Base-by-base conservation (phyloP, 2,329 filamentous ascomycete species). In the Cladosporium sp. region DNA sequence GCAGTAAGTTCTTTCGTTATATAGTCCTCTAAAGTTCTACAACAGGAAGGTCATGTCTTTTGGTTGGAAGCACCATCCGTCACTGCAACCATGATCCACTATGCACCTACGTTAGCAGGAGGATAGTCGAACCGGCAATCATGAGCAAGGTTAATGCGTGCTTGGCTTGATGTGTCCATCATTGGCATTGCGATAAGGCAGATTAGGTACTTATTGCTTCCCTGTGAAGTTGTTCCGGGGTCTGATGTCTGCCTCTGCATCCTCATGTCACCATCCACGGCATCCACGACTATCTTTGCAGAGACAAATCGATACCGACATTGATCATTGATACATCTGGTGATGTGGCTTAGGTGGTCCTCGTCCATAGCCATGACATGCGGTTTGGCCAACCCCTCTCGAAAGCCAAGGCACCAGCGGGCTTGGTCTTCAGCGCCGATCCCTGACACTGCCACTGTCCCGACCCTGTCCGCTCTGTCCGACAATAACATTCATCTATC, bases 71-170 rank as follows among this genome's bases (percentile, higher is more conserved):
- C 12, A 50, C 34, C 22, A 19, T 32, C 32, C 37, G 45, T 47
- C 40, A 32, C 25, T 55, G 52, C 32, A 55, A 55, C 52, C 32
- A 55, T 47, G 52, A 40, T 40, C 52, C 52, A 55, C 52, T 37
- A 45, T 20, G n/a, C 24, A 28, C 40, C 28, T 55, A 25, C 52
- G n/a, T 54, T 44, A 20, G 51, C 15, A 35, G 42, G 17, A 25
- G 24, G 39, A 54, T 36, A 17, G 25, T 19, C 28, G 49, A 42
- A 20, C 40, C 52, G 52, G 40, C n/a, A 55, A 55, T 15, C 32
- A 47, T 55, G 32, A 37, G 34, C 40, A 40, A 28, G 36, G 37
- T 22, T 15, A 12, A 20, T 37, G 12, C 19, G 20, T 39, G 15
- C 52, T 55, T 55, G 52, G 52, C 52, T 37, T 7, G 37, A 47